Percentiles rank a stretch among this genome's conserved stretches.
Evolutionary conservation across 2,329 filamentous ascomycete genomes (phyloP).

Genomic region (Cadophora malorum): DNA sequence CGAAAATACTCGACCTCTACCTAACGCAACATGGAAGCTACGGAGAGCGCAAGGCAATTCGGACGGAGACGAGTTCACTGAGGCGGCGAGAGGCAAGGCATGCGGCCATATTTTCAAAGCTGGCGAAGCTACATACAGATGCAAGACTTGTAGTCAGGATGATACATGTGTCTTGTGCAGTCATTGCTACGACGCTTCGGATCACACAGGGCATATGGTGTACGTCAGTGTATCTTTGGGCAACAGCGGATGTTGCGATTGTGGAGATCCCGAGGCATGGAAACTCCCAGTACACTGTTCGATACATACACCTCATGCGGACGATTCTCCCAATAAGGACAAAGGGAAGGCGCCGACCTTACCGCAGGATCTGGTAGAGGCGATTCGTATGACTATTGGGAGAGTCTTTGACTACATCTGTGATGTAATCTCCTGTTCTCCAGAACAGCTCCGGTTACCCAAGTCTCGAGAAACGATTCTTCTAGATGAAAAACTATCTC

Average conservation of each 20-base stretch:
- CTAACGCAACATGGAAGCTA: constrained; percentile 73
- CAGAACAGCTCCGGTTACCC: constrained; percentile 86
- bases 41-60: constrained; percentile 88
- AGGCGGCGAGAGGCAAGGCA: constrained; percentile 87
- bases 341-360: constrained; percentile 67
- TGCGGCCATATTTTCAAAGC: constrained; percentile 97
- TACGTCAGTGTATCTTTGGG: constrained; percentile 86
- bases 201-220: constrained; percentile 92
- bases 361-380: constrained; percentile 76
- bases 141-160: constrained; percentile 91
- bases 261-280: constrained; percentile 96
- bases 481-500: constrained; percentile 80
- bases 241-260: constrained; percentile 96
- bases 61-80: constrained; percentile 93
- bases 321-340: constrained; percentile 54
- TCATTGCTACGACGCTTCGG: constrained; percentile 92
- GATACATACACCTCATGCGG: constrained; percentile 78
- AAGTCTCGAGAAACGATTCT: constrained; percentile 84
- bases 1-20: constrained; percentile 64
- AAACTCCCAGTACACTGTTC: constrained; percentile 85
- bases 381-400: constrained; percentile 85
- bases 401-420: constrained; percentile 92
- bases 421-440: constrained; percentile 97
- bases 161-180: constrained; percentile 96
- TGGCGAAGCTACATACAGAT: constrained; percentile 92